phyloP scores from a whole-genome alignment of 2,329 filamentous ascomycete species.

The Paracorniculantispora psalliotae region DNA sequence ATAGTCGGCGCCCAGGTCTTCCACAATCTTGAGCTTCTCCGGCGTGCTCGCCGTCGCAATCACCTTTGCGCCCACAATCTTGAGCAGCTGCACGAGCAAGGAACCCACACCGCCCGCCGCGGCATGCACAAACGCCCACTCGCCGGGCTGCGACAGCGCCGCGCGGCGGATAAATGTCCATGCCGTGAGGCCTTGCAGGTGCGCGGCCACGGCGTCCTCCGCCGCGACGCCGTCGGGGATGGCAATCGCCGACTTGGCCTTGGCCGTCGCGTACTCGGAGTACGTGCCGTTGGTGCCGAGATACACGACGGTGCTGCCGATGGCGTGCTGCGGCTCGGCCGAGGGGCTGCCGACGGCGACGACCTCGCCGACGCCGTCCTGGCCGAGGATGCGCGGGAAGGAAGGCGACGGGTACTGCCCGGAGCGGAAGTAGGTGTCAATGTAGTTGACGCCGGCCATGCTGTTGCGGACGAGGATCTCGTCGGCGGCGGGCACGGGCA shows the following conservation, averaged over 20 bases:
- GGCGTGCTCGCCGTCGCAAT: constrained; percentile 74
- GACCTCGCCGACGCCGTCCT: constrained; percentile 71
- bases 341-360: constrained; percentile 51
- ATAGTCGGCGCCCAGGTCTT: constrained; percentile 64
- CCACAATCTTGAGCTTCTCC: constrained; percentile 68
- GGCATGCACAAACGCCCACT: constrained; percentile 80
- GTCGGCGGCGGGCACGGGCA: constrained; percentile 58
- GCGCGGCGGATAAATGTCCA: constrained; percentile 74
- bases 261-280: constrained; percentile 51
- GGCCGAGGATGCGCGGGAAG: constrained; percentile 72
- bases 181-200: constrained; percentile 81
- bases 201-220: constrained; percentile 60
- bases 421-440: constrained; percentile 85
- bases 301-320: constrained; percentile 70
- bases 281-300: constrained; percentile 47
- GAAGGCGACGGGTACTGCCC: constrained; percentile 67
- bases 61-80: constrained; percentile 64
- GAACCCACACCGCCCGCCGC: constrained; percentile 79
- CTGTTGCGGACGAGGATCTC: constrained; percentile 78
- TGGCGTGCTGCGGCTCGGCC: constrained; percentile 47
- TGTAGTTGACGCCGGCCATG: constrained; percentile 78
- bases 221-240: constrained; percentile 59
- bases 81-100: constrained; percentile 70
- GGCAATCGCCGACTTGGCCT: constrained; percentile 50
- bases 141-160: constrained; percentile 67